Evolutionary conservation across 306 rosid species (phyloP).

Genomic region (Begonia peltatifolia): DNA sequence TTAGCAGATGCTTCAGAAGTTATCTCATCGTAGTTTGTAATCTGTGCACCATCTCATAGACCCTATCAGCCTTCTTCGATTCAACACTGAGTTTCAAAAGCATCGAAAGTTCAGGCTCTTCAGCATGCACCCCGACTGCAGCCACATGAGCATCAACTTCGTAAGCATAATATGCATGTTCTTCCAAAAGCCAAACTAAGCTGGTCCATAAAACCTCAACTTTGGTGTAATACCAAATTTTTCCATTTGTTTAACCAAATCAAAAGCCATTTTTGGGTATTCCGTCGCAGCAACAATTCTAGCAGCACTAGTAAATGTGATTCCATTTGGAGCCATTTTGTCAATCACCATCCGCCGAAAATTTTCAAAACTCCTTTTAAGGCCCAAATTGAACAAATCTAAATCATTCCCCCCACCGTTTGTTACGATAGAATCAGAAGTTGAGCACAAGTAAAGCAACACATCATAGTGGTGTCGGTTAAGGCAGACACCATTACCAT

Average conservation of each 20-base stretch:
- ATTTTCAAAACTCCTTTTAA: slow-evolving; percentile 63
- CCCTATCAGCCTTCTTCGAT: no score
- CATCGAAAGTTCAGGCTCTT: no score
- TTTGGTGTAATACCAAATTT: slow-evolving; percentile 34
- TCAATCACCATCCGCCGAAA: slow-evolving; percentile 53
- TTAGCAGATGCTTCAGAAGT: slow-evolving; percentile 45
- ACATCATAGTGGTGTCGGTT: slow-evolving; percentile 39
- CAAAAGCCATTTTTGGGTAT: slow-evolving; percentile 85
- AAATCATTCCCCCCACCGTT: slow-evolving; percentile 9
- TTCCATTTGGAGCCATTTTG: slow-evolving; percentile 49
- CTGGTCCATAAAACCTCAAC: slow-evolving; percentile 79
- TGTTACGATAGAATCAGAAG: slow-evolving; percentile 10
- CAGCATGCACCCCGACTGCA: no score
- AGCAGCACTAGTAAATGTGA: slow-evolving; percentile 68
- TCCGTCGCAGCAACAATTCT: slow-evolving; percentile 59
- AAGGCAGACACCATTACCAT: slow-evolving; percentile 21
- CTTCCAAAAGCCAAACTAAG: no score
- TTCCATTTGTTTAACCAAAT: slow-evolving; percentile 60
- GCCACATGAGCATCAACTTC: no score
- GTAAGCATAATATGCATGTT: no score
- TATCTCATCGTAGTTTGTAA: no score
- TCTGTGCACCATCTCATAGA: no score
- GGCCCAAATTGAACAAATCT: slow-evolving; percentile 8
- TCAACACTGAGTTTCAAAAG: no score
- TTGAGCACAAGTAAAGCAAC: slow-evolving; percentile 51